Evolutionary conservation across 257 asterid genomes (phyloP), one percentile per base, ranked within the genome.

Genomic region (Knoxia roxburghii): DNA sequence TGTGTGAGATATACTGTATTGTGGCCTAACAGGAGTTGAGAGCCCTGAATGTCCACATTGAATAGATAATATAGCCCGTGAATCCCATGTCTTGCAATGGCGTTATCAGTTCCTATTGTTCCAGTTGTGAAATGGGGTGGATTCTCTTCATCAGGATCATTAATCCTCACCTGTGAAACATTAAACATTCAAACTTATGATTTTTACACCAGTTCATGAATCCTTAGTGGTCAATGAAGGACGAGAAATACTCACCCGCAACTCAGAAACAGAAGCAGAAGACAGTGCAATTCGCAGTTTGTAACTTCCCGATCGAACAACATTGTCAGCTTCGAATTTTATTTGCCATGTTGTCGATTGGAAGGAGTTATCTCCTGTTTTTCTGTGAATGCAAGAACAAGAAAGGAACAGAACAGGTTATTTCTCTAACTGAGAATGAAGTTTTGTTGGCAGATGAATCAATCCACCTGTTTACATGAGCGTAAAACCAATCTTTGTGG

Each of bases 51-150:
- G 26, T 81, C 85, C 45, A 85, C 61, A 49, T 50, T 76, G 79
- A 82, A 84, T 57, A 87, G 68, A 87, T 95, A 79, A 57, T 87
- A 78, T 1, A 89, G 75, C 40, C 95, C 97, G 53, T 85, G 95
- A 20, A 84, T 73, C 6, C 97, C 95, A 68, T 85, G 93, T 70
- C 96, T 82, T 46, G 95, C 96, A 46, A 89, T 84, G 17, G 96
- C 67, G 32, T 89, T 89, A 39, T 89, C 96, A 40, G 80, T 82
- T 64, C 96, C 95, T 7, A 89, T 87, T 61, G 78, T 53, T 37
- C 95, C 96, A 23, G 77, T 85, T 8, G 87, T 71, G 69, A 89
- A 89, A 10, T 79, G 65, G 13, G 96, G 89, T 9, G 85, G 77
- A 58, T 48, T 81, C 40, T 81, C 65, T 15, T n/a, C n/a, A n/a